Conservation (phyloP, 306 rosid species). For the Ziziphus jujuba region DNA sequence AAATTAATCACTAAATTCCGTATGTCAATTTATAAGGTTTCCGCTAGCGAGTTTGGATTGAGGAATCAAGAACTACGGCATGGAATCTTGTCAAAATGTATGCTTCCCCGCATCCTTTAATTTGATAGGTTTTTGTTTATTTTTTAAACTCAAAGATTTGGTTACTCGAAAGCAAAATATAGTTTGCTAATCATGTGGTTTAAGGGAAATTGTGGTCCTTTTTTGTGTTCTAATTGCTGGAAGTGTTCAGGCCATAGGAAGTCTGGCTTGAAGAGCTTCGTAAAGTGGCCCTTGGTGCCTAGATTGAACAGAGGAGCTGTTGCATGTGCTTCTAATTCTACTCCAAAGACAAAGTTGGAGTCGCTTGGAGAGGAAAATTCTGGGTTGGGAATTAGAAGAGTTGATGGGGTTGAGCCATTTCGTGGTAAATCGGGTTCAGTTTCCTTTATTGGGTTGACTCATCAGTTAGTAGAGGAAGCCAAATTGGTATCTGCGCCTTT, state of each 20-base stretch:
- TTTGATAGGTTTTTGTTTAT: background rate
- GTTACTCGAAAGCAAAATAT: background rate
- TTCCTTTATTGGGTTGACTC: constrained; percentile 75
- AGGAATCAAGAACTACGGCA: constrained; percentile 9
- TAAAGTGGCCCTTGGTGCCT: constrained; percentile 26
- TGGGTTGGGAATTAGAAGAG: constrained; percentile 24
- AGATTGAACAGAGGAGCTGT: constrained; percentile 36
- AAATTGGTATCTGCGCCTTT: constrained; percentile 77
- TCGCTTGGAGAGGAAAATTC: constrained; percentile 31
- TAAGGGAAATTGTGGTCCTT: background rate
- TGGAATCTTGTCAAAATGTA: constrained; percentile 20
- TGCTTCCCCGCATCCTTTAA: background rate
- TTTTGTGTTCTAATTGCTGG: background rate
- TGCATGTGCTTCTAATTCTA: constrained; percentile 48
- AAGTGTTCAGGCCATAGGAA: constrained; percentile 11
- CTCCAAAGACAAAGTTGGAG: constrained; percentile 46
- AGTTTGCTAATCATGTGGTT: background rate
- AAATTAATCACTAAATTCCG: background rate
- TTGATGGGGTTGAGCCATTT: constrained; percentile 63
- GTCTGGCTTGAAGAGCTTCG: constrained; percentile 44
- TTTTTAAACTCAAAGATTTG: background rate
- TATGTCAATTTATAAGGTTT: constrained; percentile 22
- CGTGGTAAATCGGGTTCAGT: constrained; percentile 85
- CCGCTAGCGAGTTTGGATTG: constrained; percentile 4
- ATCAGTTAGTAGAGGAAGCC: constrained; percentile 68